Conservation (phyloP, 2,329 filamentous ascomycete species). For the Rhinocladiella mackenziei region DNA sequence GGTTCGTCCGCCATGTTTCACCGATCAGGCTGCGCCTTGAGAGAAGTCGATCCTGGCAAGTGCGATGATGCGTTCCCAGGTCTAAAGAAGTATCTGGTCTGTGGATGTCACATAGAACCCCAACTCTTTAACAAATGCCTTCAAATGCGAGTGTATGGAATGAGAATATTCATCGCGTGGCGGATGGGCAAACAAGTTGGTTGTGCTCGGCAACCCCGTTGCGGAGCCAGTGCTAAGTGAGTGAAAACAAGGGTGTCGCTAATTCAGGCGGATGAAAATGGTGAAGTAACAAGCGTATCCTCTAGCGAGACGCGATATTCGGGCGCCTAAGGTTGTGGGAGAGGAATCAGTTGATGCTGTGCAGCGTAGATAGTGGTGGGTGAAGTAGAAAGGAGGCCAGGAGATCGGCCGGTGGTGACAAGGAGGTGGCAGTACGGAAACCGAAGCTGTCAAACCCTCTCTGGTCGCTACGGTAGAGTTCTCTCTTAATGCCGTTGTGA, state of each 20-base stretch:
- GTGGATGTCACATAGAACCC: slow-evolving; percentile 2
- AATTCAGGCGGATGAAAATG: slow-evolving; percentile 3
- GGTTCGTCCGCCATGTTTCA: slow-evolving; percentile 26
- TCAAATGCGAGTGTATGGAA: background rate
- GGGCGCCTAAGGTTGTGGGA: too few relatives aligned
- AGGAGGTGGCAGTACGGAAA: background rate
- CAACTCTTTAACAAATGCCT: slow-evolving; percentile 3
- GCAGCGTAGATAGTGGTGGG: too few relatives aligned
- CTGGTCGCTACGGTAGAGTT: too few relatives aligned
- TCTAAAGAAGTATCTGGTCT: background rate
- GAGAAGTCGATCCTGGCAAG: too few relatives aligned
- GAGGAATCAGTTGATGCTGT: too few relatives aligned
- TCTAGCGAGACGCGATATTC: background rate
- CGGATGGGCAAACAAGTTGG: background rate
- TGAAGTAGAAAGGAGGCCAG: slow-evolving; percentile 4
- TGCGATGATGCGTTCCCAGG: too few relatives aligned
- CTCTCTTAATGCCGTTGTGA: too few relatives aligned
- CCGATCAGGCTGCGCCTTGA: slow-evolving; percentile 16
- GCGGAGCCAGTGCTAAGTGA: slow-evolving; percentile 9
- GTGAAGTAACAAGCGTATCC: background rate
- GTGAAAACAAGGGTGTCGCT: slow-evolving; percentile 1
- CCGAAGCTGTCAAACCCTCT: too few relatives aligned
- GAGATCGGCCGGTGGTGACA: slow-evolving; percentile 4
- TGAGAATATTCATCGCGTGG: slow-evolving; percentile 1
- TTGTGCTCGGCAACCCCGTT: slow-evolving; percentile 1